Evolutionary conservation across 352 stramenopile genomes (phyloP).

Genomic region (Phytopythium mirpurense): DNA sequence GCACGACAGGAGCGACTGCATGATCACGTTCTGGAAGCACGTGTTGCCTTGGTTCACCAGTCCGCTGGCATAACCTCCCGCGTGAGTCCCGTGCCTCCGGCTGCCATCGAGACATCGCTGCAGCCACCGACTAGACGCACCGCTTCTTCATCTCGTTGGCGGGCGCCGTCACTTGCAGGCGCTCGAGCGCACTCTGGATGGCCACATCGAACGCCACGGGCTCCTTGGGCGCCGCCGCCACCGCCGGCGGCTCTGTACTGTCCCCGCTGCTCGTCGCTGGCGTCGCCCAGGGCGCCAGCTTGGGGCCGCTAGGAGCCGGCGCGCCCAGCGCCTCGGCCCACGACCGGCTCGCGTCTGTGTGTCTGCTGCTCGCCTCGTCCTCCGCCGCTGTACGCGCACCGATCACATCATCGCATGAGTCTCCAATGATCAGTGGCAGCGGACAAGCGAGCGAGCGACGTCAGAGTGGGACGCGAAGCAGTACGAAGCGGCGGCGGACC

Average conservation of each 20-base stretch:
- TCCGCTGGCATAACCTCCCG: slow-evolving; percentile 24
- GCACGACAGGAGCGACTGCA: slow-evolving; percentile 78
- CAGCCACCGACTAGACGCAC: slow-evolving; percentile 16
- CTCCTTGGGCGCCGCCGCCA: slow-evolving; percentile 5
- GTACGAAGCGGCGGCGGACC: slow-evolving; percentile 16
- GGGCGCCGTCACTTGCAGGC: slow-evolving; percentile 49
- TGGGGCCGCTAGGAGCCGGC: slow-evolving; percentile 15
- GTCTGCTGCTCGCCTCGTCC: slow-evolving; percentile 1
- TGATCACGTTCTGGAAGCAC: slow-evolving; percentile 87
- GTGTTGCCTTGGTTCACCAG: slow-evolving; percentile 86
- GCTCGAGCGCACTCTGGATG: slow-evolving; percentile 52
- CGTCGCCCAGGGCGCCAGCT: slow-evolving; percentile 25
- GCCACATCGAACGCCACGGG: slow-evolving; percentile 54
- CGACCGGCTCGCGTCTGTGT: slow-evolving; percentile 32
- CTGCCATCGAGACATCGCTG: no score
- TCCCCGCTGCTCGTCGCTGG: slow-evolving; percentile 6
- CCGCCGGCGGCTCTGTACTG: not conserved
- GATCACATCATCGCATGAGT: not conserved
- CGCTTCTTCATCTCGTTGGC: slow-evolving; percentile 82
- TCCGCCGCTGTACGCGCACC: not conserved
- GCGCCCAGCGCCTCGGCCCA: slow-evolving; percentile 55
- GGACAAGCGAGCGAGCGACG: no score
- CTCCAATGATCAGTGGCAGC: no score
- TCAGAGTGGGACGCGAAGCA: not conserved
- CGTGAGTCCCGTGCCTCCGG: not conserved